phyloP scores from a whole-genome alignment of 2,329 filamentous ascomycete species.

The Fusarium sororula region DNA sequence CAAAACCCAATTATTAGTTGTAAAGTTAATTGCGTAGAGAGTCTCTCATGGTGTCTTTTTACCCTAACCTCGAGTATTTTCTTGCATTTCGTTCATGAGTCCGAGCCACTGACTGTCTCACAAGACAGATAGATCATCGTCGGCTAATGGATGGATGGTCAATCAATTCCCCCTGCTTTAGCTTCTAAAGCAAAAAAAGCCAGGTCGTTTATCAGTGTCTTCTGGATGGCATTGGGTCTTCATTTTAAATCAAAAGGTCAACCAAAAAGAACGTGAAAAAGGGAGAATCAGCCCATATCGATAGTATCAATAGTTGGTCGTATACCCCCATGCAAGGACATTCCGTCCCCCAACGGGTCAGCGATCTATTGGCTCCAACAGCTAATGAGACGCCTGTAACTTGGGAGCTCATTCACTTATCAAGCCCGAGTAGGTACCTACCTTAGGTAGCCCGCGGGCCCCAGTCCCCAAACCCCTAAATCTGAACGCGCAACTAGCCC shows the following conservation, averaged over 20 bases:
- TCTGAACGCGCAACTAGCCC: conserved; percentile 42
- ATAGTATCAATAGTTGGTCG: background rate
- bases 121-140: conserved; percentile 24
- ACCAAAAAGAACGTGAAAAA: background rate
- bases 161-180: conserved; percentile 19
- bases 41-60: too few relatives aligned
- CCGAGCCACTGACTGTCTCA: background rate
- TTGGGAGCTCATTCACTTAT: background rate
- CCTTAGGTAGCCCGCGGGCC: background rate
- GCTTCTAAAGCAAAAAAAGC: conserved; percentile 6
- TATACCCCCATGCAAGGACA: conserved; percentile 2
- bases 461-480: conserved; percentile 43
- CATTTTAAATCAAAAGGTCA: background rate
- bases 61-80: too few relatives aligned
- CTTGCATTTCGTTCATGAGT: background rate
- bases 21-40: too few relatives aligned
- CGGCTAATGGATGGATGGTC: conserved; percentile 11
- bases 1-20: background rate
- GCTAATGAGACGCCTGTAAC: conserved; percentile 16
- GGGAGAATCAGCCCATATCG: background rate
- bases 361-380: conserved; percentile 22
- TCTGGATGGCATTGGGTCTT: background rate
- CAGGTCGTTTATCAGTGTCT: conserved; percentile 10
- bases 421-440: background rate
- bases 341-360: conserved; percentile 8